Evolutionary conservation across 345 rosid species (phyloP).

Genomic region (Sonneratia alba): DNA sequence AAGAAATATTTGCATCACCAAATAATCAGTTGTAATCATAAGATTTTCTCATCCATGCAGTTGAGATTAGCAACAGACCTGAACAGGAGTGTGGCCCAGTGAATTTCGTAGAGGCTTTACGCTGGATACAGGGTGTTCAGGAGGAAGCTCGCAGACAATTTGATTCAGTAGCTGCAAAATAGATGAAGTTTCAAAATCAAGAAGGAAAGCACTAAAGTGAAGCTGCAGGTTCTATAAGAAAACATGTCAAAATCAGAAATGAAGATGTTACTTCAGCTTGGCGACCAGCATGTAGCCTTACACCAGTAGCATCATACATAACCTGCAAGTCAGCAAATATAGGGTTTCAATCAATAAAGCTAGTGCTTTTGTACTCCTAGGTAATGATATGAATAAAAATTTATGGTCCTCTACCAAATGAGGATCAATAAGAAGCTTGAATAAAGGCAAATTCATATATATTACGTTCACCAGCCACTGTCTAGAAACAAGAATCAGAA

Average conservation of each 20-base stretch:
- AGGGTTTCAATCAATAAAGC: background rate
- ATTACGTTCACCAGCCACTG: background rate
- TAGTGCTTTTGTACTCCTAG: background rate
- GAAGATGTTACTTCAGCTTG: constrained; percentile 49
- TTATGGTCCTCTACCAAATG: background rate
- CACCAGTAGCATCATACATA: constrained; percentile 67
- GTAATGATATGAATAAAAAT: background rate
- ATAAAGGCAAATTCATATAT: background rate
- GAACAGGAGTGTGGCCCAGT: constrained; percentile 59
- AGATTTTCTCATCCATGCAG: background rate
- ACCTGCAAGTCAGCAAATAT: constrained; percentile 28
- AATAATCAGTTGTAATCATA: background rate
- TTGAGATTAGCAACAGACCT: constrained; percentile 23
- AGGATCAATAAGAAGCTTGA: background rate
- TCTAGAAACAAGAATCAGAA: background rate
- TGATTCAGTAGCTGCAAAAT: constrained; percentile 47
- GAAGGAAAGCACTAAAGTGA: background rate
- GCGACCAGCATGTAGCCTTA: constrained; percentile 61
- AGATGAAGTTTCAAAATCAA: background rate
- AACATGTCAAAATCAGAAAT: background rate
- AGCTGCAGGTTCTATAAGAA: background rate
- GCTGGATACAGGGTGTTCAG: constrained; percentile 50
- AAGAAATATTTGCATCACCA: background rate
- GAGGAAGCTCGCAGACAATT: constrained; percentile 62
- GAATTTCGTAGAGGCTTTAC: constrained; percentile 49